Base-by-base conservation (phyloP, 441 rosid genomes). In the Cnidoscolus chayamansa region DNA sequence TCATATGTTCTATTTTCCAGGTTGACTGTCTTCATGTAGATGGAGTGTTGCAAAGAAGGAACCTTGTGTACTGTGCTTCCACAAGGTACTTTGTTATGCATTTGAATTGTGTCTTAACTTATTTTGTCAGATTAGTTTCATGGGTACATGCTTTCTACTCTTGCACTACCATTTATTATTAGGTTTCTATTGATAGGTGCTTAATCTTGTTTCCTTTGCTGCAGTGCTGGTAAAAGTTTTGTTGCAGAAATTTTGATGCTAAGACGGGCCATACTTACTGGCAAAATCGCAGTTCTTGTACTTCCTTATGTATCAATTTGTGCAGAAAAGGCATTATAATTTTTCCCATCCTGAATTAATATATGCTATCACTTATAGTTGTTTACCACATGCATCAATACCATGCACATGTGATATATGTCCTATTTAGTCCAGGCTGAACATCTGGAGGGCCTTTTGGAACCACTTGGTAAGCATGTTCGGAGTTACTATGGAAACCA, bases 151-250 rank as follows among this genome's bases (percentile, higher is more conserved):
- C 25, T 25, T 25, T 25, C 25, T 25, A 25, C 25, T 25, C 25
- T 25, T 25, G 25, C 25, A 25, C 25, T 53, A 61, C 49, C 11
- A 37, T 63, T 20, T 47, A 53, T 68, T 64, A 19, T 12, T 12
- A 47, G 31, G 25, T n/a, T 32, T 57, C 49, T 9, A 55, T 63
- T 77, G 16, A 10, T 17, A 40, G 20, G 25, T 53, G 50, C 81
- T 75, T 82, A 80, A 72, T 61, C 66, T 50, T 70, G 50, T 72
- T 77, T 69, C 69, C 59, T 73, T 61, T 82, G 75, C 76, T 43
- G 73, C 89, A 95, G 99, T 81, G 98, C 98, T 72, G 99, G 99
- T 43, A 95, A 95, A 89, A 95, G 99, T 85, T 93, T 95, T 85
- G 99, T 95, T 50, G 98, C 99, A 63, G 99, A 93, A 77, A 91